Percentiles rank a stretch among this genome's conserved stretches.
Conservation (phyloP, 768 basidiomycete species). For the Tricholoma sp. region DNA sequence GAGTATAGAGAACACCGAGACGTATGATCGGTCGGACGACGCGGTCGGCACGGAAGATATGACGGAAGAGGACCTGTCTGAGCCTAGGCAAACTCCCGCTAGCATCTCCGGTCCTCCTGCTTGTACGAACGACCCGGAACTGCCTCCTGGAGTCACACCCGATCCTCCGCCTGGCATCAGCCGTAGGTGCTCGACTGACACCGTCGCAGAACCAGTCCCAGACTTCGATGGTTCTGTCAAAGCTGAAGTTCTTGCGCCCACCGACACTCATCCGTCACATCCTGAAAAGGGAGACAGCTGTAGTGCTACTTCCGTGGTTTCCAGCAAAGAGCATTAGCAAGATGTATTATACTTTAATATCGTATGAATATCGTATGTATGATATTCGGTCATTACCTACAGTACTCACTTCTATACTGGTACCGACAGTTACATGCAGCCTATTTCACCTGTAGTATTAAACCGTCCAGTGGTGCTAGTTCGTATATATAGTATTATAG, state of each 20-base stretch:
- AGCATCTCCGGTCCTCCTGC: not conserved
- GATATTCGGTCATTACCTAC: not conserved
- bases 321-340: not conserved
- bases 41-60: slow-evolving; percentile 18
- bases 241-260: not conserved
- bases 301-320: not conserved
- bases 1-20: slow-evolving; percentile 41
- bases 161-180: not conserved
- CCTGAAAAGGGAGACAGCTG: not conserved
- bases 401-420: too few relatives aligned
- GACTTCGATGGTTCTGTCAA: not conserved
- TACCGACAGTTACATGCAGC: not conserved
- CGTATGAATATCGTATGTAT: not conserved
- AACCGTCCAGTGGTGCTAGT: too few relatives aligned
- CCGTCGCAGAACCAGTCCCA: not conserved
- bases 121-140: not conserved
- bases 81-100: not conserved
- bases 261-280: not conserved
- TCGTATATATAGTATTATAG: too few relatives aligned
- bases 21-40: slow-evolving; percentile 21
- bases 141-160: not conserved
- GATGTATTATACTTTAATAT: not conserved
- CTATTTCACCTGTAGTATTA: too few relatives aligned
- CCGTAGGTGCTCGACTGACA: slow-evolving; percentile 11
- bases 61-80: not conserved